Evolutionary conservation across 345 rosid species (phyloP).

Genomic region (Noccaea bulbosa): DNA sequence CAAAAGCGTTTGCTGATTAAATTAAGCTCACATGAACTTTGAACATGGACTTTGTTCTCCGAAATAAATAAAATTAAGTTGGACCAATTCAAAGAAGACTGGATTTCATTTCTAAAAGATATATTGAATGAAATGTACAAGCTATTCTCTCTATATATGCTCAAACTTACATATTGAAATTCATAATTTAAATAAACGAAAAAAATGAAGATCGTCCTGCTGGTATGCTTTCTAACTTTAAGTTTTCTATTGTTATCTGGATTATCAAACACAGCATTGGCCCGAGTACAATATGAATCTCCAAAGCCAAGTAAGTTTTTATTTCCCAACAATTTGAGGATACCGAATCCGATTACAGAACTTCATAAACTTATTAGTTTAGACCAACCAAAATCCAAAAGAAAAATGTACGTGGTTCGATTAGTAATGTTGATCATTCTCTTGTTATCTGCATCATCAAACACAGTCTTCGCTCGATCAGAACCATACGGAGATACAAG

Average conservation of each 20-base stretch:
- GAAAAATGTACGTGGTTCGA: background rate
- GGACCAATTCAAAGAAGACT: too few relatives aligned
- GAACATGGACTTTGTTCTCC: too few relatives aligned
- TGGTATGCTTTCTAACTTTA: background rate
- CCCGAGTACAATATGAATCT: background rate
- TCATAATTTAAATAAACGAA: background rate
- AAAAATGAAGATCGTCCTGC: background rate
- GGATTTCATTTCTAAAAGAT: too few relatives aligned
- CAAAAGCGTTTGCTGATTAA: too few relatives aligned
- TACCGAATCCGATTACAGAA: background rate
- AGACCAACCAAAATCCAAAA: background rate
- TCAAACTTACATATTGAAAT: background rate
- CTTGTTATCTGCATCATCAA: background rate
- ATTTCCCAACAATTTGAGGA: background rate
- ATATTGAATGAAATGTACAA: too few relatives aligned
- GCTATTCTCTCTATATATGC: background rate
- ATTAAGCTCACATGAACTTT: too few relatives aligned
- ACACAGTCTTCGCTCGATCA: too few relatives aligned
- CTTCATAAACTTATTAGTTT: background rate
- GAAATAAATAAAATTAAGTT: too few relatives aligned
- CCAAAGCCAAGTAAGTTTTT: background rate
- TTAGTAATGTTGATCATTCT: background rate
- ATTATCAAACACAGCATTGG: background rate
- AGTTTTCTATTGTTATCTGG: background rate
- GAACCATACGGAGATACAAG: too few relatives aligned